Base-by-base conservation (phyloP, 2,329 filamentous ascomycete genomes). In the Huntiella abstrusa region DNA sequence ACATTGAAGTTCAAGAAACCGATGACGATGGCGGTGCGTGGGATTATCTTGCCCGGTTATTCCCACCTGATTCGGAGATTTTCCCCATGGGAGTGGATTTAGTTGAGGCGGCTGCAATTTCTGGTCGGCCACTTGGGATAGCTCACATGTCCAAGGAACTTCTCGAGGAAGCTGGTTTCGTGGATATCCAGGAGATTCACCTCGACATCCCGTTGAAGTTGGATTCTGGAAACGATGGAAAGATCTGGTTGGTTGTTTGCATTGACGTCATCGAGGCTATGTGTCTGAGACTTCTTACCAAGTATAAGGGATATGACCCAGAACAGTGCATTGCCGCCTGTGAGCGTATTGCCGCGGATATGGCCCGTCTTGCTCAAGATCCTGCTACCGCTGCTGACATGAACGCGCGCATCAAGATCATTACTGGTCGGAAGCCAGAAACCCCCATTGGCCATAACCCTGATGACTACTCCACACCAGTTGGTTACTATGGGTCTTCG, bases 1-100 rank as follows among this genome's bases (percentile, higher is more conserved):
- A 68, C 66, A 64, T 75, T 37, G 71, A 75, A 55, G 55, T 75
- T 5, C 56, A 70, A 39, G 71, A 75, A 52, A 69, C 69, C 53
- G 68, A 71, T 51, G 64, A 67, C 45, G 56, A 60, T n/a, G 63
- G 64, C 33, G 50, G 52, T 34, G 53, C 54, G 38, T 63, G 61
- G 49, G 40, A 15, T 11, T 45, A 40, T 10, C 28, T 50, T 36
- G 50, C 57, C n/a, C 53, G 53, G 0, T 51, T 55, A 4, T 72
- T 70, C 47, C 58, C 65, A 1, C 55, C 63, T 0, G 63, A 63
- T 12, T 70, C 68, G 2, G 54, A 65, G n/a, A 60, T 69, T 39
- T 63, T 64, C 49, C 54, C 58, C 36, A 52, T 72, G 3, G 55
- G 58, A 13, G 53, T 54, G 4, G 69, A 70, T 41, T 53, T 70